Conservation (phyloP, 768 basidiomycete genomes). For the Auricularia sp. region DNA sequence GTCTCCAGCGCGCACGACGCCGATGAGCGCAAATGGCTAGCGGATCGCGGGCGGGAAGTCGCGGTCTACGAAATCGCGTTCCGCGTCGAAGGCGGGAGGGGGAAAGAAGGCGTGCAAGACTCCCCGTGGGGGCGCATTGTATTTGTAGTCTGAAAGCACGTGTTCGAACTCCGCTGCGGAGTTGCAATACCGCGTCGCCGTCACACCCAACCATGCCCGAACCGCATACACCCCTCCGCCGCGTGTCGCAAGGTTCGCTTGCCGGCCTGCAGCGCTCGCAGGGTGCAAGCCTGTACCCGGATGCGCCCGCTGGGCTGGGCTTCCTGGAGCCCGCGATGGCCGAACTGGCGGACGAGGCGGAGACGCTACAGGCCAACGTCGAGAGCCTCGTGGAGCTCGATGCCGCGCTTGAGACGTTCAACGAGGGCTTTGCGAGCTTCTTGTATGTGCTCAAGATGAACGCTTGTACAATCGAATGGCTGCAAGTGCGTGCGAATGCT, state of each 20-base stretch:
- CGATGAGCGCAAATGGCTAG: conserved; percentile 26
- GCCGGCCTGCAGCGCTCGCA: conserved; percentile 70
- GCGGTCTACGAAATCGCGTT: conserved; percentile 47
- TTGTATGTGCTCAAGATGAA: conserved; percentile 92
- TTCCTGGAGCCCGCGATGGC: conserved; percentile 78
- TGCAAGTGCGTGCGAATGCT: conserved; percentile 42
- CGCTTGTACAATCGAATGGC: conserved; percentile 88
- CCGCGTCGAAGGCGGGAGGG: background rate
- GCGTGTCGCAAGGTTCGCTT: conserved; percentile 87
- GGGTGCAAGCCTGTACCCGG: conserved; percentile 37
- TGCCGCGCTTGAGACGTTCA: conserved; percentile 72
- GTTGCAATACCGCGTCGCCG: too few species aligned
- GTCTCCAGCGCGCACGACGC: conserved; percentile 27
- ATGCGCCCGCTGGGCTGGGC: conserved; percentile 75
- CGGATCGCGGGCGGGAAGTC: conserved; percentile 13
- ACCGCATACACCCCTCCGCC: conserved; percentile 74
- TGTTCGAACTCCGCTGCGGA: too few species aligned
- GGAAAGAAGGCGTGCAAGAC: background rate
- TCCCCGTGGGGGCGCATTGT: too few species aligned
- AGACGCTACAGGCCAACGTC: conserved; percentile 66
- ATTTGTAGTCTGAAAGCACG: too few species aligned
- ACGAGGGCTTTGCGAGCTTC: conserved; percentile 89
- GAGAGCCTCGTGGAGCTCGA: conserved; percentile 62
- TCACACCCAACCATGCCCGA: background rate
- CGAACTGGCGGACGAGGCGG: conserved; percentile 84